phyloP scores from a whole-genome alignment of 2,329 filamentous ascomycete species.

The Nothopassalora personata region DNA sequence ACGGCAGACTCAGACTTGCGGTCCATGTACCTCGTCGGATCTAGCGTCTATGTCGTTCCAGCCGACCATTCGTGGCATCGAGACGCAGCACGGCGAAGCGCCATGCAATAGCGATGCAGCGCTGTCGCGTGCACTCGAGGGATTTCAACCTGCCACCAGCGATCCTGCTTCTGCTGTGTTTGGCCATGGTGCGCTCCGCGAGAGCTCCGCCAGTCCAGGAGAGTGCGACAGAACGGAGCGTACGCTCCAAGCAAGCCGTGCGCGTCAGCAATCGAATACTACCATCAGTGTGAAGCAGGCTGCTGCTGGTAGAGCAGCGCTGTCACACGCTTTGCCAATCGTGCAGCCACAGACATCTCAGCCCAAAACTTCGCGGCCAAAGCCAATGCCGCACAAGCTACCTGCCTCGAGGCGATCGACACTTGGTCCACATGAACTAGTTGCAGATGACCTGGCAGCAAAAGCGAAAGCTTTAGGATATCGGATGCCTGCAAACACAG shows the following conservation, averaged over 20 bases:
- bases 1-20: background rate
- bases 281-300: background rate
- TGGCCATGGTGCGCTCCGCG: background rate
- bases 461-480: conserved; percentile 16
- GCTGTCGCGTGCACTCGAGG: background rate
- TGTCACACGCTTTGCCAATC: background rate
- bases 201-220: background rate
- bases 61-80: background rate
- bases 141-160: background rate
- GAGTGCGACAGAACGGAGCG: background rate
- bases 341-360: background rate
- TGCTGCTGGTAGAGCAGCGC: background rate
- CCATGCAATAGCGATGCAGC: background rate
- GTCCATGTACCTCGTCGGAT: background rate
- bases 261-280: background rate
- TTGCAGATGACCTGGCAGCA: conserved; percentile 8
- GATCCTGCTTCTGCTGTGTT: background rate
- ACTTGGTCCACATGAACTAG: conserved; percentile 5
- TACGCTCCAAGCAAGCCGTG: background rate
- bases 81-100: background rate
- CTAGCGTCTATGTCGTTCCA: background rate
- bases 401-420: conserved; percentile 4
- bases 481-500: conserved; percentile 19
- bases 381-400: background rate
- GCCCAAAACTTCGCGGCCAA: background rate